Base-by-base conservation (phyloP, 495 filamentous ascomycete genomes). In the Hypoxylon intermedium region DNA sequence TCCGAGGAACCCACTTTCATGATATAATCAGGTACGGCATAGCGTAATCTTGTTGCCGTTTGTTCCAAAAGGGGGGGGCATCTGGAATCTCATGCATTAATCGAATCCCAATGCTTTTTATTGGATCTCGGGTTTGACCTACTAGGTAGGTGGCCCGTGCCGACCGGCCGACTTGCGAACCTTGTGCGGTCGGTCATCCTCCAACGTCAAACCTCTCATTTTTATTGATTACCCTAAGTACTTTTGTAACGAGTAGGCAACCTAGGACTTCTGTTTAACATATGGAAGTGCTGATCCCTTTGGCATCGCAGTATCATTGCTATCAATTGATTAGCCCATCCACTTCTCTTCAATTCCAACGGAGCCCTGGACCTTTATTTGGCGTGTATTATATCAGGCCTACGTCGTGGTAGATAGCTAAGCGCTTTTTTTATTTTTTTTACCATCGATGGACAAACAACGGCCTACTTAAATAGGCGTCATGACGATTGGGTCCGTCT, bases 21-120 rank as follows among this genome's bases (percentile, higher is more conserved):
- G 61, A 65, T 55, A 65, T 65, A 65, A 65, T 59, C 61, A 65
- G 61, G 61, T 56, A 59, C 45, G 52, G 55, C 15, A 59, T 65
- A 54, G 54, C 61, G 55, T 65, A 59, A 65, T 65, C 54, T 49
- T 56, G 40, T 48, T 20, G 50, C 61, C 51, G 54, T 54, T n/a
- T 12, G 37, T 43, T 47, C 49, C 16, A 58, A 56, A 58, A 58
- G 28, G 42, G 60, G n/a, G n/a, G n/a, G n/a, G n/a, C n/a, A n/a
- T n/a, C n/a, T n/a, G n/a, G n/a, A n/a, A 58, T 54, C 23, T 49
- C 19, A 48, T 58, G 53, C 53, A 63, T 58, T 48, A 48, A 49
- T 18, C 49, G 30, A 64, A 58, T 58, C 49, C 49, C 44, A 28
- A 31, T 5, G 50, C 21, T 12, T 65, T 16, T 65, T 33, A 65